Percentiles rank a stretch among this genome's conserved stretches.
These are phyloP conservation scores for Leucocoprinus leucothites DNA, from an alignment of 768 basidiomycete genomes.

Conservation along the genomic window DNA sequence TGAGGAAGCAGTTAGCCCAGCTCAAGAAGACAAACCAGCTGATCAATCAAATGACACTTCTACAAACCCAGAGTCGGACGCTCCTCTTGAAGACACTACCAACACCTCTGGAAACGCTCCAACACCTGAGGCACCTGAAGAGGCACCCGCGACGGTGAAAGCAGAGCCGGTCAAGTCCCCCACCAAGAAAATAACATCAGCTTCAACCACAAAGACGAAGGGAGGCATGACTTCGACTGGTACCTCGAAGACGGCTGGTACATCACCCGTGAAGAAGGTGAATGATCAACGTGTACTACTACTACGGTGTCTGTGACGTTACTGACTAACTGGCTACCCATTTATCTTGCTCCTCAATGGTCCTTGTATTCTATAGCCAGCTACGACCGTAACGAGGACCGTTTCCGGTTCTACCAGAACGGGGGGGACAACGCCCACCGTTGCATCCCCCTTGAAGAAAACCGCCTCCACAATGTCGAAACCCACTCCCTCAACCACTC, in stretches of 20 bases:
- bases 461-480: conserved; percentile 34
- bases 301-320: conserved; percentile 12
- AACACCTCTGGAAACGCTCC: background rate
- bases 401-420: conserved; percentile 30
- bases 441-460: conserved; percentile 22
- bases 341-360: conserved; percentile 11
- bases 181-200: conserved; percentile 31
- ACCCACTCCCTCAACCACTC: conserved; percentile 32
- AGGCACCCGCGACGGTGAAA: conserved; percentile 17
- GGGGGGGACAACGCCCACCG: conserved; percentile 25
- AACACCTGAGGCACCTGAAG: conserved; percentile 11
- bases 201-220: conserved; percentile 43
- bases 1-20: conserved; percentile 11
- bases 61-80: background rate
- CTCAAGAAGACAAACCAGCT: conserved; percentile 11
- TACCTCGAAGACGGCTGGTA: conserved; percentile 12
- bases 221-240: conserved; percentile 25
- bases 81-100: conserved; percentile 2
- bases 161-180: conserved; percentile 21
- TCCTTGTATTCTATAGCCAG: conserved; percentile 38
- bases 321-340: conserved; percentile 5
- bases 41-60: conserved; percentile 3
- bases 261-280: conserved; percentile 72
- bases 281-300: conserved; percentile 11
- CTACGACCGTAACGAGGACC: conserved; percentile 19